phyloP scores from a whole-genome alignment of 169 alveolate genomes.

The Plasmodium malariae region DNA sequence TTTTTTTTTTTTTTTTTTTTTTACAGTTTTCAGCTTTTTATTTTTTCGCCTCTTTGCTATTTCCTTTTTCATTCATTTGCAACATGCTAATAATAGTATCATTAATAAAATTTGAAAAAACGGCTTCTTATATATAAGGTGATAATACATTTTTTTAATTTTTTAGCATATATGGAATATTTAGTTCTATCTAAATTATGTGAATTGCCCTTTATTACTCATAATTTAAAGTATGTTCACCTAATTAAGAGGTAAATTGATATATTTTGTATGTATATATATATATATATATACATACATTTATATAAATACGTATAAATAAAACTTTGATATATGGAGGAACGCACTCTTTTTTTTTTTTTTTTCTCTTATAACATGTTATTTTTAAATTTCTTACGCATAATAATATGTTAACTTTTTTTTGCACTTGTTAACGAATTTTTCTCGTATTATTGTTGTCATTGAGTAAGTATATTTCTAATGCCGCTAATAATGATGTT shows the following conservation, averaged over 20 bases:
- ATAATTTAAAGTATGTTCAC: too few relatives aligned
- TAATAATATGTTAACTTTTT: not conserved
- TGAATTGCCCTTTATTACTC: too few relatives aligned
- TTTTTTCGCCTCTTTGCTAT: not conserved
- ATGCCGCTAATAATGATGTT: too few relatives aligned
- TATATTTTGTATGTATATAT: not conserved
- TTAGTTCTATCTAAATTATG: not conserved
- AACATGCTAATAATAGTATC: not conserved
- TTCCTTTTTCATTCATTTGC: not conserved
- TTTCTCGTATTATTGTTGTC: not conserved
- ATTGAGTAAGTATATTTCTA: too few relatives aligned
- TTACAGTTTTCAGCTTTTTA: not conserved
- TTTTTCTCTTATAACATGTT: not conserved
- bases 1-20: too few relatives aligned
- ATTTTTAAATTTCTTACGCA: not conserved
- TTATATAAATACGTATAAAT: not conserved
- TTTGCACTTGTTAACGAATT: not conserved
- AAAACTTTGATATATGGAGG: not conserved
- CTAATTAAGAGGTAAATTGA: too few relatives aligned
- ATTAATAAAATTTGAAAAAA: not conserved
- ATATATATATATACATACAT: not conserved
- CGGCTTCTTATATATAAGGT: not conserved
- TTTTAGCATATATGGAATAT: not conserved
- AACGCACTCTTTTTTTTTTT: constrained; percentile 9
- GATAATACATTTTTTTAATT: not conserved